Evolutionary conservation across 2,329 filamentous ascomycete genomes (phyloP).

Genomic region (Trichoderma hamatum): DNA sequence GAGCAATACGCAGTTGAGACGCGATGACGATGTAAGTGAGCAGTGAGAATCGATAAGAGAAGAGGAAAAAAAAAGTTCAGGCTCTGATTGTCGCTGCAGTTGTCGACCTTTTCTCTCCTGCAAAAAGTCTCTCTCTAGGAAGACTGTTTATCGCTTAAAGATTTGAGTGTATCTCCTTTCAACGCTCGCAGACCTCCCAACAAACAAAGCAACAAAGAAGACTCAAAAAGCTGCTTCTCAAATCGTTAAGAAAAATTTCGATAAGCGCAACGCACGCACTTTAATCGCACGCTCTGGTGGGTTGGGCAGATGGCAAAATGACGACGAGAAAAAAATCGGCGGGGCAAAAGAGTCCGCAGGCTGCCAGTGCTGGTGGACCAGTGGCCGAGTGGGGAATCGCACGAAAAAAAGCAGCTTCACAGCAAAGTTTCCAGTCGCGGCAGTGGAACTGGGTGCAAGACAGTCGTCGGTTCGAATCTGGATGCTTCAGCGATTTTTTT

Average conservation of each 20-base stretch:
- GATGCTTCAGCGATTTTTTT: constrained; percentile 16
- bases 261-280: neutral
- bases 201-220: neutral
- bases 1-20: neutral
- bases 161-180: neutral
- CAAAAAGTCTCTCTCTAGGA: neutral
- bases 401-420: neutral
- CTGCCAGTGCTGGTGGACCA: neutral
- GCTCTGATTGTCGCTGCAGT: neutral
- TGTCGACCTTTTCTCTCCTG: neutral
- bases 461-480: constrained; percentile 25
- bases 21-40: constrained; percentile 22
- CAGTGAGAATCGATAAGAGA: constrained; percentile 13
- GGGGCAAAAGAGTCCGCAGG: constrained; percentile 14
- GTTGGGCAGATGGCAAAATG: constrained; percentile 19
- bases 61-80: neutral
- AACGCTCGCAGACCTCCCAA: neutral
- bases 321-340: constrained; percentile 11
- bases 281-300: neutral
- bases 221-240: neutral
- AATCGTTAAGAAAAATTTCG: constrained; percentile 1
- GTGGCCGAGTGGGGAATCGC: constrained; percentile 27
- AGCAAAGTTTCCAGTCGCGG: constrained; percentile 1
- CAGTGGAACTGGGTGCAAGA: neutral
- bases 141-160: neutral